Base-by-base conservation (phyloP, 2,329 filamentous ascomycete genomes). In the Acarospora socialis region DNA sequence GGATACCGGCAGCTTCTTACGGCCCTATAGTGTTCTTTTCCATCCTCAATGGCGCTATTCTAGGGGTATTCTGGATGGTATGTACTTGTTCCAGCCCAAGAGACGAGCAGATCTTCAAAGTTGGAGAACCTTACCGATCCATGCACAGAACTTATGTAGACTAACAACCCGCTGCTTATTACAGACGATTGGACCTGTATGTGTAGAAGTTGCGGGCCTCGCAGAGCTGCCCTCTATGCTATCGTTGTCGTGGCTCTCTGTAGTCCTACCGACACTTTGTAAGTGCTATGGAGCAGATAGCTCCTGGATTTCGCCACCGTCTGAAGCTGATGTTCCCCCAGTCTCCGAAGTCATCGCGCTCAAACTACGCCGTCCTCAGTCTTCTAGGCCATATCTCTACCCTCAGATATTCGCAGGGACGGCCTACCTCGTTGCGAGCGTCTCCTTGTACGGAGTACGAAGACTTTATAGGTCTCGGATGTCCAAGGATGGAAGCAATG, bases 311-410 rank as follows among this genome's bases (percentile, higher is more conserved):
- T n/a, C n/a, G n/a, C n/a, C n/a, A n/a, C n/a, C n/a, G n/a, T n/a
- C n/a, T n/a, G n/a, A n/a, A n/a, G n/a, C n/a, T n/a, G n/a, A n/a
- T n/a, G n/a, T n/a, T n/a, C n/a, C n/a, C 6, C n/a, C 25, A 59
- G 56, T 68, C 39, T 63, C 60, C 2, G 66, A 70, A 40, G 54
- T 63, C 0, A 70, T 70, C 39, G 65, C 60, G 0, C 49, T 70
- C 4, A 57, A 66, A 40, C 62, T 70, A 30, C 60, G 66, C 9
- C 49, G 45, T 1, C 53, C 54, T 10, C 24, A 36, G 7, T 63
- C 63, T 12, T 49, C 50, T 0, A 49, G 55, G 2, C 53, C 47
- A 4, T 70, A 69, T 41, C 55, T 66, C 1, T 63, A 64, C 5
- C 58, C 65, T 4, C 65, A 68, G 38, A 43, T 70, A 7, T 69